These are phyloP conservation scores for Dothistroma septosporum DNA, from an alignment of 2,329 filamentous ascomycete species.

Conservation along the genomic window DNA sequence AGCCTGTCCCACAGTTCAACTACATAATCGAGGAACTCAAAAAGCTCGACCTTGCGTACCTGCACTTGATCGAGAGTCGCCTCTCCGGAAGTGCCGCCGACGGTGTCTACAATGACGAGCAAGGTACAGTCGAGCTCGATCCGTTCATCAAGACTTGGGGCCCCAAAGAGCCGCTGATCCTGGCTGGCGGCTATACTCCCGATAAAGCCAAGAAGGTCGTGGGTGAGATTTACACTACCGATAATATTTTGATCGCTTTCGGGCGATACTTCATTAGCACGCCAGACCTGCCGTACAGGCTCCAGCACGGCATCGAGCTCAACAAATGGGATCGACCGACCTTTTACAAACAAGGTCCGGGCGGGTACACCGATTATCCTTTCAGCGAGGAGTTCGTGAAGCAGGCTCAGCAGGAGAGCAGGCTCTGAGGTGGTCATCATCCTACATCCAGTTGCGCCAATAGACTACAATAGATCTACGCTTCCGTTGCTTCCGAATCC, in stretches of 20 bases:
- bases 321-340: constrained; percentile 44
- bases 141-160: constrained; percentile 26
- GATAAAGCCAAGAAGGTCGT: constrained; percentile 37
- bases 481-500: background rate
- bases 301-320: constrained; percentile 43
- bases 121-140: constrained; percentile 32
- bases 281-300: constrained; percentile 47
- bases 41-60: constrained; percentile 52
- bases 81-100: constrained; percentile 35
- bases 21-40: constrained; percentile 51
- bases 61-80: constrained; percentile 40
- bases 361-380: constrained; percentile 44
- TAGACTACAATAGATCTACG: background rate
- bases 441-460: background rate
- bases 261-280: constrained; percentile 49
- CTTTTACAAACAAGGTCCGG: constrained; percentile 42
- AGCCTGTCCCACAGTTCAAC: constrained; percentile 58
- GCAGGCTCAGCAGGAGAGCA: constrained; percentile 7
- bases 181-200: constrained; percentile 42
- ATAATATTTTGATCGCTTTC: constrained; percentile 46
- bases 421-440: constrained; percentile 2
- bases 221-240: constrained; percentile 41
- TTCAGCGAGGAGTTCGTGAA: constrained; percentile 35
- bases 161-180: constrained; percentile 31
- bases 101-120: constrained; percentile 26